Conservation (phyloP, 192 early-diverging fungal species). For the Radiomyces spectabilis region DNA sequence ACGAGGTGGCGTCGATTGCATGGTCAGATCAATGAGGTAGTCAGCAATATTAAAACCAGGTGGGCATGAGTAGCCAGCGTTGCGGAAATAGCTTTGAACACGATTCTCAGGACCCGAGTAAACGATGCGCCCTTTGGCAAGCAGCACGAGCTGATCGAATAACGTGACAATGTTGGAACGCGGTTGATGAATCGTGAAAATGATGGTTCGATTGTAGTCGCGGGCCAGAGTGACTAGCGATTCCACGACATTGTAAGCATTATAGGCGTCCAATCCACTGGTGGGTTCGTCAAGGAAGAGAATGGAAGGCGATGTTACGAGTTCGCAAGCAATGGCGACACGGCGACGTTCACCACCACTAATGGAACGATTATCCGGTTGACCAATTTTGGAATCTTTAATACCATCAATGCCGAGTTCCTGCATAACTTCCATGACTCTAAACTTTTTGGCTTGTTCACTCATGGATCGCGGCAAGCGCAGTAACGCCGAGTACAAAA, state of each 20-base stretch:
- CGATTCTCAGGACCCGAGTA: conserved; percentile 70
- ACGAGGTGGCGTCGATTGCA: conserved; percentile 34
- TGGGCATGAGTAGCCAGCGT: conserved; percentile 76
- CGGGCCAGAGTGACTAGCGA: conserved; percentile 71
- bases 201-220: conserved; percentile 69
- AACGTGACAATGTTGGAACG: conserved; percentile 84
- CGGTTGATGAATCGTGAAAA: conserved; percentile 95
- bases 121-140: conserved; percentile 75
- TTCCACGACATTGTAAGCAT: conserved; percentile 93
- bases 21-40: conserved; percentile 66
- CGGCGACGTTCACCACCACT: conserved; percentile 77
- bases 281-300: conserved; percentile 72
- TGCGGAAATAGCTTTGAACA: conserved; percentile 64
- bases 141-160: conserved; percentile 83
- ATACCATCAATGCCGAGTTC: conserved; percentile 64
- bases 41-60: conserved; percentile 90
- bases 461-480: conserved; percentile 72
- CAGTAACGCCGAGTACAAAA: conserved; percentile 81
- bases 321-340: conserved; percentile 73
- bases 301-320: conserved; percentile 70
- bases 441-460: conserved; percentile 53
- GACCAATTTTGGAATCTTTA: conserved; percentile 48
- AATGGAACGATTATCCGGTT: conserved; percentile 52
- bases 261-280: conserved; percentile 59
- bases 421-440: conserved; percentile 74